These are phyloP conservation scores for Strobilomyces echinocephalus DNA, from an alignment of 768 basidiomycete species.

Conservation along the genomic window DNA sequence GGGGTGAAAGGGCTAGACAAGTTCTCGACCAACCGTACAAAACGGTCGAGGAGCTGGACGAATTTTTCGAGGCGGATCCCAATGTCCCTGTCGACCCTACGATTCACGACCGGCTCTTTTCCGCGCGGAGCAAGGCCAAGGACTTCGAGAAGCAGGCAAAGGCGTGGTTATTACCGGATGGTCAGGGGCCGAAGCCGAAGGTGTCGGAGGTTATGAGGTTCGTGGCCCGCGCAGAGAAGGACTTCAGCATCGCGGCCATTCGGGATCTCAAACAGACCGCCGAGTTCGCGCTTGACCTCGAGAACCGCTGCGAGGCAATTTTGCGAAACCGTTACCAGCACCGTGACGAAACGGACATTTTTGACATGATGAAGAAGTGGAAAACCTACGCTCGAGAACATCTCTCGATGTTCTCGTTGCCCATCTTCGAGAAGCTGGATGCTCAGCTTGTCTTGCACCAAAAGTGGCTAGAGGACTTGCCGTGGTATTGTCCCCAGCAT, in stretches of 20 bases:
- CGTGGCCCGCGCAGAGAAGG: slow-evolving; percentile 67
- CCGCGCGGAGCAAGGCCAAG: slow-evolving; percentile 61
- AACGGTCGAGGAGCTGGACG: slow-evolving; percentile 71
- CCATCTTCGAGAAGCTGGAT: slow-evolving; percentile 68
- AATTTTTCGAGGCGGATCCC: slow-evolving; percentile 60
- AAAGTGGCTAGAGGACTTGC: slow-evolving; percentile 68
- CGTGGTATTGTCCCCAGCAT: slow-evolving; percentile 76
- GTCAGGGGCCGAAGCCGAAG: slow-evolving; percentile 52
- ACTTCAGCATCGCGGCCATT: slow-evolving; percentile 67
- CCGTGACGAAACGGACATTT: slow-evolving; percentile 57
- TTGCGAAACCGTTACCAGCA: slow-evolving; percentile 58
- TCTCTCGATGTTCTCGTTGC: slow-evolving; percentile 67
- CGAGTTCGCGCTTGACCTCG: slow-evolving; percentile 74
- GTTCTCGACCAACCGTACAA: slow-evolving; percentile 67
- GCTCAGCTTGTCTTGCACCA: slow-evolving; percentile 62
- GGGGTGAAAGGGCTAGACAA: slow-evolving; percentile 68
- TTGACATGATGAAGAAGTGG: slow-evolving; percentile 72
- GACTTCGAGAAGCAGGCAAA: slow-evolving; percentile 79
- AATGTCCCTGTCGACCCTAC: slow-evolving; percentile 66
- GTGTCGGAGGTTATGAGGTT: slow-evolving; percentile 67
- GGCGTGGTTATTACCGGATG: slow-evolving; percentile 60
- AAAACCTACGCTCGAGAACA: slow-evolving; percentile 65
- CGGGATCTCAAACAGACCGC: slow-evolving; percentile 63
- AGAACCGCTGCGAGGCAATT: slow-evolving; percentile 69
- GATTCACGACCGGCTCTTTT: slow-evolving; percentile 61